Evolutionary conservation across 1,139 yeast genomes (phyloP).

Genomic region (Kodamaea anthophila): DNA sequence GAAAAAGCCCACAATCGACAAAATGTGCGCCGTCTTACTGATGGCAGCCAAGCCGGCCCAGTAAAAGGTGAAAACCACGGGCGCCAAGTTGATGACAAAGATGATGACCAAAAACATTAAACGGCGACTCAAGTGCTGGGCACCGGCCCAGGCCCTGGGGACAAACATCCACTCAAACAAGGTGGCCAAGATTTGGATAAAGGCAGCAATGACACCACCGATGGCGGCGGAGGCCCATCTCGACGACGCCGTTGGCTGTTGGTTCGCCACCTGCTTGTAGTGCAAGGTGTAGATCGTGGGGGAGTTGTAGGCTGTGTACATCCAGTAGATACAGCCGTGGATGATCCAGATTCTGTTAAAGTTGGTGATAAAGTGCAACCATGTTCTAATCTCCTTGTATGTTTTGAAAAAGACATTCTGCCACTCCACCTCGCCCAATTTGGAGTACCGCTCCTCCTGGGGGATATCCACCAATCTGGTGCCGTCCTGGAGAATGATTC

Average conservation of each 20-base stretch:
- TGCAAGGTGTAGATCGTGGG: slow-evolving; percentile 85
- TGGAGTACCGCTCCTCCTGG: slow-evolving; percentile 78
- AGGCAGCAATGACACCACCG: slow-evolving; percentile 84
- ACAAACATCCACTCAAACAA: slow-evolving; percentile 92
- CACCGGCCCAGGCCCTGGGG: slow-evolving; percentile 99
- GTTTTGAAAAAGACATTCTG: slow-evolving; percentile 90
- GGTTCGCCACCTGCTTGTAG: slow-evolving; percentile 76
- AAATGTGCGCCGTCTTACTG: slow-evolving; percentile 73
- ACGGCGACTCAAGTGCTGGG: slow-evolving; percentile 91
- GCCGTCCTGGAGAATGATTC: slow-evolving; percentile 87
- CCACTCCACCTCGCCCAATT: slow-evolving; percentile 93
- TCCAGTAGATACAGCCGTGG: slow-evolving; percentile 87
- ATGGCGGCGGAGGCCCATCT: slow-evolving; percentile 90
- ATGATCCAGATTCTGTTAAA: slow-evolving; percentile 98
- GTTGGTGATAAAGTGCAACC: slow-evolving; percentile 94
- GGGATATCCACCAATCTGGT: slow-evolving; percentile 88
- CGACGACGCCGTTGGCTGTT: slow-evolving; percentile 80
- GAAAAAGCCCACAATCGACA: slow-evolving; percentile 85
- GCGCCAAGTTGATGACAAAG: slow-evolving; percentile 70
- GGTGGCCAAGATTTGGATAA: slow-evolving; percentile 83
- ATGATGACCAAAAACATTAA: slow-evolving; percentile 66
- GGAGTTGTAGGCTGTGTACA: slow-evolving; percentile 88
- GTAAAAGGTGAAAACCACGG: slow-evolving; percentile 80
- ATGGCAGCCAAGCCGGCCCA: slow-evolving; percentile 65
- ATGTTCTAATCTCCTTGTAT: slow-evolving; percentile 92